Conservation (phyloP, 768 basidiomycete species). For the Pluteus cervinus region DNA sequence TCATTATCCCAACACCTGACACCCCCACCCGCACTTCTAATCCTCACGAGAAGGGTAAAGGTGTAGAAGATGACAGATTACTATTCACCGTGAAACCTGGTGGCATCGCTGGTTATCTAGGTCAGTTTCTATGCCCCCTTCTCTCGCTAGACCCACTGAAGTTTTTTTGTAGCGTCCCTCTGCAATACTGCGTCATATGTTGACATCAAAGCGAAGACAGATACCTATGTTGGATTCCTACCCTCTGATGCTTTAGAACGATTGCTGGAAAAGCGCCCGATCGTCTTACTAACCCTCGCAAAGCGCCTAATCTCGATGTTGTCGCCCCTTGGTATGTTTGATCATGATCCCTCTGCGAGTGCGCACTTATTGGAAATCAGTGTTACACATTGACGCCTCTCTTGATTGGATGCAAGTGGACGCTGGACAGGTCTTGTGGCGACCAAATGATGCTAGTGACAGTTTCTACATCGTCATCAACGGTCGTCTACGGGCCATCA, state of each 20-base stretch:
- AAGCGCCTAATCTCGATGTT: slow-evolving; percentile 94
- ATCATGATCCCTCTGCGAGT: not conserved
- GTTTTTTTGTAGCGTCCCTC: slow-evolving; percentile 58
- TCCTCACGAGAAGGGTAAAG: slow-evolving; percentile 9
- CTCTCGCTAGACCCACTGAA: slow-evolving; percentile 4
- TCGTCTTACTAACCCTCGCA: slow-evolving; percentile 90
- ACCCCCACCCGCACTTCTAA: slow-evolving; percentile 20
- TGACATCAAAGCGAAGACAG: slow-evolving; percentile 94
- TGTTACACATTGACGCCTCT: slow-evolving; percentile 93
- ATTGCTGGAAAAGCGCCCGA: slow-evolving; percentile 88
- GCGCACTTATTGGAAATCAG: slow-evolving; percentile 19
- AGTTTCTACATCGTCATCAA: slow-evolving; percentile 99
- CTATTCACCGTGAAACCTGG: slow-evolving; percentile 96
- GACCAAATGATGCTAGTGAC: slow-evolving; percentile 84
- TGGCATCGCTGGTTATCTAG: slow-evolving; percentile 95
- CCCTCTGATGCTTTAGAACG: slow-evolving; percentile 85
- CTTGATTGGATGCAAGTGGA: slow-evolving; percentile 98
- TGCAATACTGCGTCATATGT: slow-evolving; percentile 93
- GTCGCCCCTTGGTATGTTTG: slow-evolving; percentile 74
- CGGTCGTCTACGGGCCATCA: slow-evolving; percentile 87
- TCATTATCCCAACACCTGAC: slow-evolving; percentile 68
- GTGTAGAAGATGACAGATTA: slow-evolving; percentile 57
- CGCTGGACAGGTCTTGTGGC: slow-evolving; percentile 92
- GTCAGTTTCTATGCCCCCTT: slow-evolving; percentile 28
- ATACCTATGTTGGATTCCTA: slow-evolving; percentile 96